These are phyloP conservation scores for Wickerhamomyces sydowiorum DNA, from an alignment of 805 yeast genomes.

Conservation along the genomic window DNA sequence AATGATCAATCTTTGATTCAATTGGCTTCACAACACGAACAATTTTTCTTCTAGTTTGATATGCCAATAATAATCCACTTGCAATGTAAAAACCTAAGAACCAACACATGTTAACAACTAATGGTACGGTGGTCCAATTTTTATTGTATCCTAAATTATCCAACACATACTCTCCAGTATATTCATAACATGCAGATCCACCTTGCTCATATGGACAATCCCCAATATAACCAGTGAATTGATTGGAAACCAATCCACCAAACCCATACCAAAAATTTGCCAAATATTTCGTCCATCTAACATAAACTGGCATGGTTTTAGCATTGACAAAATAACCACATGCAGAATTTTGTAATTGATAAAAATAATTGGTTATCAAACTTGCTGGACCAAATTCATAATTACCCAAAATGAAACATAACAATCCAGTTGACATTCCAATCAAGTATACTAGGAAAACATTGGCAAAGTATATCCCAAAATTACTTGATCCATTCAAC, in stretches of 20 bases:
- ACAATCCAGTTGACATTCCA: conserved; percentile 47
- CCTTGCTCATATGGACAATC: conserved; percentile 41
- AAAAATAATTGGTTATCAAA: conserved; percentile 19
- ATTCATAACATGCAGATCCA: conserved; percentile 35
- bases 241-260: conserved; percentile 61
- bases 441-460: conserved; percentile 51
- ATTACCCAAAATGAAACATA: conserved; percentile 26
- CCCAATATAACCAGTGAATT: conserved; percentile 58
- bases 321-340: conserved; percentile 80
- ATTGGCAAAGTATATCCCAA: conserved; percentile 58
- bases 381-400: conserved; percentile 21
- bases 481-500: conserved; percentile 39
- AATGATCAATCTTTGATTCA: conserved; percentile 6
- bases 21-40: conserved; percentile 18
- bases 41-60: conserved; percentile 29
- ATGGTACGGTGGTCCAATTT: conserved; percentile 64
- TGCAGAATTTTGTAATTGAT: conserved; percentile 60
- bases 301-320: conserved; percentile 73
- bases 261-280: conserved; percentile 77
- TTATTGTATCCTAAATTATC: conserved; percentile 51
- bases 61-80: conserved; percentile 44
- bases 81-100: conserved; percentile 42
- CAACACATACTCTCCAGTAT: conserved; percentile 50
- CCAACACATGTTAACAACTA: conserved; percentile 56
- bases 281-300: conserved; percentile 75